Evolutionary conservation across 2,329 filamentous ascomycete species (phyloP).

Genomic region (Beauveria sp.): DNA sequence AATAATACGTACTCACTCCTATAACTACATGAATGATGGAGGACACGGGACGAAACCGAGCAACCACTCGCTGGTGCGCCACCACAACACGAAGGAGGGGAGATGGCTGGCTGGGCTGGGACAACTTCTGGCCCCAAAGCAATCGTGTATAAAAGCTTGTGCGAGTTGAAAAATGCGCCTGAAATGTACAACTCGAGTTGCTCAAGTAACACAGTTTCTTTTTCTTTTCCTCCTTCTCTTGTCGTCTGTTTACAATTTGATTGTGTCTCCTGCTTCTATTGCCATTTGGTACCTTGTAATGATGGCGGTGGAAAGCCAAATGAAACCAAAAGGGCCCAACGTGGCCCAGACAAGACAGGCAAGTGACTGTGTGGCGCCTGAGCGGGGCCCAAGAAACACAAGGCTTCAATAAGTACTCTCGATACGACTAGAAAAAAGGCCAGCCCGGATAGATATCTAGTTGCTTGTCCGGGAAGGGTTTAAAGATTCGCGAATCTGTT

Average conservation of each 20-base stretch:
- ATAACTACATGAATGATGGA: neutral
- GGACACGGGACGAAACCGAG: constrained; percentile 5
- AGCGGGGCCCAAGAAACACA: neutral
- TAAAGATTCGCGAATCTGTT: neutral
- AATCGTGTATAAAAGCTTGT: neutral
- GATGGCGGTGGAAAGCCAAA: constrained; percentile 1
- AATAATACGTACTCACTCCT: constrained; percentile 5
- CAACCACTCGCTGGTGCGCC: neutral
- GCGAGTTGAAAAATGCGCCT: neutral
- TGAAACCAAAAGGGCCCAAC: constrained; percentile 9
- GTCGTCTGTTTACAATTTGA: no score
- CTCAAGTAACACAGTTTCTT: neutral
- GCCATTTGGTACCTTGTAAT: neutral
- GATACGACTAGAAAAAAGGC: neutral
- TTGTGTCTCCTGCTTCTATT: neutral
- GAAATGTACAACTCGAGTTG: neutral
- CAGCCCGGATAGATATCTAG: neutral
- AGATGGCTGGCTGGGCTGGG: neutral
- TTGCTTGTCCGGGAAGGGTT: neutral
- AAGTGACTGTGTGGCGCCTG: constrained; percentile 6
- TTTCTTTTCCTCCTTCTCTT: neutral
- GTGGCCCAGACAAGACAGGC: constrained; percentile 3
- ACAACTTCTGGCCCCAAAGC: neutral
- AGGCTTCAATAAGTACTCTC: neutral
- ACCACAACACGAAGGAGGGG: neutral